Evolutionary conservation across 768 basidiomycete species (phyloP).

Genomic region (Floccularia luteovirens): DNA sequence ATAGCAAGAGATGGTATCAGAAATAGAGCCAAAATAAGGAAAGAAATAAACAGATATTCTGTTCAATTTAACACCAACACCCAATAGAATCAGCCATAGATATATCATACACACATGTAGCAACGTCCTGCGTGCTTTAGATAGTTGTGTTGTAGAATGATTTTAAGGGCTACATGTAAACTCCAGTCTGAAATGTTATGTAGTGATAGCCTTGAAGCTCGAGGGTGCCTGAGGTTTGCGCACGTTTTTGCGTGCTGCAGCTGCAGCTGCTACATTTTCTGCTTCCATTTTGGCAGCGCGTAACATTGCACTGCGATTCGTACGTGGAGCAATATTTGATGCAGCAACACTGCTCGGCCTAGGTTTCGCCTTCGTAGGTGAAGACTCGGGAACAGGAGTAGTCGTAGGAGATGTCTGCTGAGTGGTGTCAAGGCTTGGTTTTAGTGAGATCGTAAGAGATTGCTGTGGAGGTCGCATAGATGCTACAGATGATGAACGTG

Average conservation of each 20-base stretch:
- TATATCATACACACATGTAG: too few species aligned
- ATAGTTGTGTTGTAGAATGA: too few species aligned
- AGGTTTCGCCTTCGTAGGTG: constrained; percentile 18
- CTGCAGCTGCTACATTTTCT: constrained; percentile 37
- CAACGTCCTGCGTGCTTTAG: too few species aligned
- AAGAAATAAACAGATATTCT: too few species aligned
- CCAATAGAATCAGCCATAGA: too few species aligned
- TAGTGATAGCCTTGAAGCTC: constrained; percentile 30
- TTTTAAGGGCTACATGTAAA: too few species aligned
- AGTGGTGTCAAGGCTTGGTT: constrained; percentile 1
- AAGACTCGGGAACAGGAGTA: constrained; percentile 4
- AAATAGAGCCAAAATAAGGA: too few species aligned
- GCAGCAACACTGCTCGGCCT: constrained; percentile 43
- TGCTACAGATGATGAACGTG: constrained; percentile 32
- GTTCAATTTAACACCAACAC: too few species aligned
- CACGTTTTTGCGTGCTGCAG: constrained; percentile 28
- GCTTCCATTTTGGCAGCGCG: constrained; percentile 63
- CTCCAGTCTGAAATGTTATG: too few species aligned
- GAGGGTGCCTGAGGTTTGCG: constrained; percentile 22
- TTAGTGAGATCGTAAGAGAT: constrained; percentile 2
- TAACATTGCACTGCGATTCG: constrained; percentile 68
- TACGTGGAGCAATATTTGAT: constrained; percentile 61
- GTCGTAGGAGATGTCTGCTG: constrained; percentile 4
- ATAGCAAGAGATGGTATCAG: too few species aligned
- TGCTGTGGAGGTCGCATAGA: constrained; percentile 13